Percentiles rank a stretch among this genome's conserved stretches.
These are phyloP conservation scores for Exophiala sideris DNA, from an alignment of 2,329 filamentous ascomycete genomes.

Conservation along the genomic window DNA sequence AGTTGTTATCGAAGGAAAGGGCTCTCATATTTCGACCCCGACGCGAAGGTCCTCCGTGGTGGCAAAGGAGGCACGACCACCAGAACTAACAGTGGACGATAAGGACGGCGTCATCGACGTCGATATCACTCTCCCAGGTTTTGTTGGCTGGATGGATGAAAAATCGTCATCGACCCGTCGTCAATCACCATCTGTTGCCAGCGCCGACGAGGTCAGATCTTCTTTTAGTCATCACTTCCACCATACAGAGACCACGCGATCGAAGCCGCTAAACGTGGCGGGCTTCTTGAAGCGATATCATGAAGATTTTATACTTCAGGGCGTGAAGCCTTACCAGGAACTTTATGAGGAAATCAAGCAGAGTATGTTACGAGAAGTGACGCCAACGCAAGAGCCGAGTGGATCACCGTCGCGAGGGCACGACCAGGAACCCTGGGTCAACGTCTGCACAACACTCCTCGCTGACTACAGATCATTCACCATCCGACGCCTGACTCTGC, in stretches of 20 bases:
- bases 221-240: constrained; percentile 41
- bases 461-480: constrained; percentile 54
- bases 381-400: constrained; percentile 6
- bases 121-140: constrained; percentile 54
- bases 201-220: constrained; percentile 49
- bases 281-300: constrained; percentile 58
- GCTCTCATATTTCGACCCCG: neutral
- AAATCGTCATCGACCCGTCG: constrained; percentile 15
- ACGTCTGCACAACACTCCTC: constrained; percentile 56
- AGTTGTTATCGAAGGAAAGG: neutral
- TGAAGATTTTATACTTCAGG: constrained; percentile 59
- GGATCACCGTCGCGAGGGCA: neutral
- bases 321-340: constrained; percentile 52
- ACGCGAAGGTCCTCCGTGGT: constrained; percentile 4
- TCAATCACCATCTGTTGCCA: constrained; percentile 43
- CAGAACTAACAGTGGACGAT: constrained; percentile 32
- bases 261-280: constrained; percentile 48
- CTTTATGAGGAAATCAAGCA: constrained; percentile 54
- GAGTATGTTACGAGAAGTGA: constrained; percentile 54
- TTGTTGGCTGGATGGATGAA: constrained; percentile 39
- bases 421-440: constrained; percentile 44
- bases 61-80: constrained; percentile 14
- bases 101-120: constrained; percentile 61
- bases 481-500: constrained; percentile 55
- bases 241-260: constrained; percentile 30